These are phyloP conservation scores for Malassezia pachydermatis DNA, from an alignment of 1,284 basidiomycete species.

Conservation along the genomic window DNA sequence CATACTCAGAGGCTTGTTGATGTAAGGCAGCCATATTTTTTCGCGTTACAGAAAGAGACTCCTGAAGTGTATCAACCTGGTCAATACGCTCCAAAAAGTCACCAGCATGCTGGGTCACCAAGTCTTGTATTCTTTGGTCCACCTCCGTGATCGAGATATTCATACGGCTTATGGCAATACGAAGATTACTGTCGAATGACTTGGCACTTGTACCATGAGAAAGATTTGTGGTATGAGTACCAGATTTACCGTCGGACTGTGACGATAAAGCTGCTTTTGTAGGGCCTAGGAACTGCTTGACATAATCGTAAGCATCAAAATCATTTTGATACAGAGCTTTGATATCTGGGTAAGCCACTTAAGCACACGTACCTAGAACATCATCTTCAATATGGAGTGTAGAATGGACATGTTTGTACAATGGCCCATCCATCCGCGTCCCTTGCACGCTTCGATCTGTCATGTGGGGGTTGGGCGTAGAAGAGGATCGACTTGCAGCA, in stretches of 20 bases:
- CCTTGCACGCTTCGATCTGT: no score
- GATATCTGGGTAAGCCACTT: background rate
- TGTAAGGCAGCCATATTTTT: background rate
- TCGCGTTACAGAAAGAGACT: background rate
- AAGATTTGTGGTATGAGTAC: background rate
- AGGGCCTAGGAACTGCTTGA: constrained; percentile 8
- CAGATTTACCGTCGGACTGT: no score
- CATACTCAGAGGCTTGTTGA: background rate
- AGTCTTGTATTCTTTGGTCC: constrained; percentile 13
- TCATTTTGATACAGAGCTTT: constrained; percentile 4
- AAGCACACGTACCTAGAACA: background rate
- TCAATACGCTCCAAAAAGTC: constrained; percentile 4
- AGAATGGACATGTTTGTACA: constrained; percentile 1
- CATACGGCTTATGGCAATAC: constrained; percentile 11
- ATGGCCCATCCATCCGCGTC: no score
- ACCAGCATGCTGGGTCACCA: constrained; percentile 1
- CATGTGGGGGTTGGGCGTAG: no score
- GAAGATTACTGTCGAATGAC: constrained; percentile 9
- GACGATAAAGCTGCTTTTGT: no score
- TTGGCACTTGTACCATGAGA: background rate
- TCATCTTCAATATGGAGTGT: background rate
- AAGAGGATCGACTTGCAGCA: no score
- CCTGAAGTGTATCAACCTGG: background rate
- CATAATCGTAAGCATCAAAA: constrained; percentile 13
- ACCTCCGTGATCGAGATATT: constrained; percentile 13